These are phyloP conservation scores for Ganoderma sinense DNA, from an alignment of 1,284 basidiomycete species.

Conservation along the genomic window DNA sequence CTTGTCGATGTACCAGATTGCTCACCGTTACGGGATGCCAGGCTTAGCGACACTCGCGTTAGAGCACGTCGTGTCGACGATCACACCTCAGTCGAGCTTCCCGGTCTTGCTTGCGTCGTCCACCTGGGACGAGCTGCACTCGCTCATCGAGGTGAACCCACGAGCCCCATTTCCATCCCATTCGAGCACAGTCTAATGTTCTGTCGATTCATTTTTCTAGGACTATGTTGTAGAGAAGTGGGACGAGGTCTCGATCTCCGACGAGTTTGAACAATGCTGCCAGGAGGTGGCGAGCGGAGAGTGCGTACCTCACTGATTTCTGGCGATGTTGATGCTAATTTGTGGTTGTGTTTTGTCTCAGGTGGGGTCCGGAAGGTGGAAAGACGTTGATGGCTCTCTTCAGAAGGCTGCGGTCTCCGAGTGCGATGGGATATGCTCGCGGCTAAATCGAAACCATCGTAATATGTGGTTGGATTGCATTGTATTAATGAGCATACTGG, in stretches of 20 bases:
- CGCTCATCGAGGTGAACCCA: slow-evolving; percentile 60
- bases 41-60: slow-evolving; percentile 72
- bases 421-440: slow-evolving; percentile 31
- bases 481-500: background rate
- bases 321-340: background rate
- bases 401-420: slow-evolving; percentile 68
- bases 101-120: slow-evolving; percentile 73
- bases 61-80: slow-evolving; percentile 77
- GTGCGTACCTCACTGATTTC: slow-evolving; percentile 49
- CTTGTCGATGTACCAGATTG: slow-evolving; percentile 81
- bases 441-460: background rate
- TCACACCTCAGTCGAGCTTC: slow-evolving; percentile 78
- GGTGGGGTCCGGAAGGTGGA: slow-evolving; percentile 75
- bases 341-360: slow-evolving; percentile 35
- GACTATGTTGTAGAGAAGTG: slow-evolving; percentile 75
- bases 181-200: background rate
- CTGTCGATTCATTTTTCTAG: slow-evolving; percentile 37
- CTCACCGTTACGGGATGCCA: slow-evolving; percentile 80
- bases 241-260: slow-evolving; percentile 69
- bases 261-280: slow-evolving; percentile 74
- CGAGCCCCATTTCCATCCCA: background rate
- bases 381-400: slow-evolving; percentile 72
- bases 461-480: background rate
- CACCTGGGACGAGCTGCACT: slow-evolving; percentile 70
- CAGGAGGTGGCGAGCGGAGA: slow-evolving; percentile 75